Base-by-base conservation (phyloP, 2,329 filamentous ascomycete genomes). In the Stemphylium beticola region DNA sequence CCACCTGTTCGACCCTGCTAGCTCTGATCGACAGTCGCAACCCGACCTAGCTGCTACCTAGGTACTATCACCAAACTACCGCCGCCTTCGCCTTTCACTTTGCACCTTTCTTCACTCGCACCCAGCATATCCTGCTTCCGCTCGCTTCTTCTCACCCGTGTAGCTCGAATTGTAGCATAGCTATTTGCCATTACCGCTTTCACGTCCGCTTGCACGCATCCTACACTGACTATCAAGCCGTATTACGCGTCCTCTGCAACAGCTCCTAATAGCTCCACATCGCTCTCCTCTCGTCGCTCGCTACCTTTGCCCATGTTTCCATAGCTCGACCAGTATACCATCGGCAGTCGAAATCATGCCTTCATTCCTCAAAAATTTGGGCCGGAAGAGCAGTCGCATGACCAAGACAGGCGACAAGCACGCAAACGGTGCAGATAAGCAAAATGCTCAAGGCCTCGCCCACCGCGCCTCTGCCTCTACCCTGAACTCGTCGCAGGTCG, bases 341-440 rank as follows among this genome's bases (percentile, higher is more conserved):
- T 20, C 49, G 31, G 56, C 47, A 59, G 47, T 57, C 52, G 41
- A 50, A 24, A 57, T 44, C 40, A 80, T 80, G 78, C 78, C 78
- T 71, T 79, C 87, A 38, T 91, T 96, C 71, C 82, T 95, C 67
- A 91, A 86, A 76, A 87, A 89, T 70, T 78, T 96, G 52, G 89
- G 91, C 66, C 86, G 91, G 65, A 87, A 88, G 66, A 95, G 90
- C 52, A 67, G 63, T 49, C 88, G 83, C 74, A 84, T 87, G 57
- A 92, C 87, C 77, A 86, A 84, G 60, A 45, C 57, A 24, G 53
- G 44, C 48, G 60, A 58, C 40, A 60, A 51, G 45, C 56, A 56
- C 18, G 42, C 36, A 15, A 64, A 64, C 42, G 57, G 58, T 32
- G 42, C 62, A 18, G 63, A 61, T 15, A 60, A 56, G 14, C 61